phyloP scores from a whole-genome alignment of 805 yeast species.

The Candida golubevii region DNA sequence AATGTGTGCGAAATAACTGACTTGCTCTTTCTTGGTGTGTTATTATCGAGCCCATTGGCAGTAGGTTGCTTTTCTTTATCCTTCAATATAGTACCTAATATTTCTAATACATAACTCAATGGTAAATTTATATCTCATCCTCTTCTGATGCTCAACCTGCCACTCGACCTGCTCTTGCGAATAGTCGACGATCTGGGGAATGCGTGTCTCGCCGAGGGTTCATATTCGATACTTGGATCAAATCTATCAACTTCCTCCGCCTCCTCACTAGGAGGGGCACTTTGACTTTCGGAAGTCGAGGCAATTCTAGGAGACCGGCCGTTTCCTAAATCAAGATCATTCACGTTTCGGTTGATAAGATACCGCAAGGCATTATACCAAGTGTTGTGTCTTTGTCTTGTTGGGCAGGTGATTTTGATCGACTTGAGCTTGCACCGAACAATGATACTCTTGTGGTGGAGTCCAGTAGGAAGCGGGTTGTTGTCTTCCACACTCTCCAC shows the following conservation, averaged over 20 bases:
- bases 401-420: constrained; percentile 81
- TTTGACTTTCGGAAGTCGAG: constrained; percentile 2
- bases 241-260: constrained; percentile 7
- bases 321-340: constrained; percentile 46
- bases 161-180: constrained; percentile 8
- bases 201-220: constrained; percentile 16
- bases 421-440: constrained; percentile 64
- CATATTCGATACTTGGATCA: constrained; percentile 13
- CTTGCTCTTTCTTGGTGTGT: background rate
- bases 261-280: background rate
- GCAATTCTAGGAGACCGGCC: background rate
- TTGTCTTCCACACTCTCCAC: constrained; percentile 80
- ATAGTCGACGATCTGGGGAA: constrained; percentile 17
- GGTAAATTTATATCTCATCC: too few species aligned
- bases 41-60: too few species aligned
- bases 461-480: constrained; percentile 85
- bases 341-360: constrained; percentile 61
- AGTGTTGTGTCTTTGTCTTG: constrained; percentile 80
- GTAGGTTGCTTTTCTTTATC: too few species aligned
- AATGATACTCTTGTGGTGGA: constrained; percentile 78
- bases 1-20: background rate
- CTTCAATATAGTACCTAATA: too few species aligned
- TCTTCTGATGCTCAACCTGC: too few species aligned
- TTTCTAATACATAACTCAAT: too few species aligned
- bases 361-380: constrained; percentile 86